Evolutionary conservation across 441 rosid species (phyloP), one percentile per base, ranked within the genome.

Genomic region (Syzygium malaccense): DNA sequence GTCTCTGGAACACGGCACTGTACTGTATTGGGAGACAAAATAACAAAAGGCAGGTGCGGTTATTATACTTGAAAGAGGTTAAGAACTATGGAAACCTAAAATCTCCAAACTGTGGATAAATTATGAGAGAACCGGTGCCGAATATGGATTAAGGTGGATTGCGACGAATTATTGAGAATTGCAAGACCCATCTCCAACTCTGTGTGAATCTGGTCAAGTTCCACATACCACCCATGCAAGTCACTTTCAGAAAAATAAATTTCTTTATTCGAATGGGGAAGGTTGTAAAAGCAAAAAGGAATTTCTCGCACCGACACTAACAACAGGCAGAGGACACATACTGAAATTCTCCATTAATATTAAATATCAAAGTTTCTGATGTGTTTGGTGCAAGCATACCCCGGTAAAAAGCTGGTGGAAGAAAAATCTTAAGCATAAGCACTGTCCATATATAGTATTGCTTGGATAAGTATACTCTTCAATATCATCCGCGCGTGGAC

Each of bases 341-440:
- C 26, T 28, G 41, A 84, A 15, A 55, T 33, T 84, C 57, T 84
- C 86, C 3, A 20, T 30, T 20, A 85, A 20, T 20, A 23, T 55
- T 26, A 85, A 37, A 11, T n/a, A 20, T 30, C 62, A 85, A 53
- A 55, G 48, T 18, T 85, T 28, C 57, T 19, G 62, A 37, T 3
- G 51, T 51, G 41, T 33, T 64, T n/a, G 32, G 25, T 33, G 66
- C 51, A 57, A 48, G 57, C 94, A 90, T 93, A 95, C 97, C 94
- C 96, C 95, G 68, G 90, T 85, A 62, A 92, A 88, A 49, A 95
- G 91, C 92, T 92, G 95, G 56, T 93, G 93, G 91, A 93, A 91
- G 88, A 92, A 75, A 89, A 92, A 91, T 86, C 95, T 91, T 78
- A 93, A 71, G 91, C 94, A 93, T 79, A 92, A 66, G 91, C 96